These are phyloP conservation scores for Ophiosphaerella korrae DNA, from an alignment of 2,329 filamentous ascomycete species.

Conservation along the genomic window DNA sequence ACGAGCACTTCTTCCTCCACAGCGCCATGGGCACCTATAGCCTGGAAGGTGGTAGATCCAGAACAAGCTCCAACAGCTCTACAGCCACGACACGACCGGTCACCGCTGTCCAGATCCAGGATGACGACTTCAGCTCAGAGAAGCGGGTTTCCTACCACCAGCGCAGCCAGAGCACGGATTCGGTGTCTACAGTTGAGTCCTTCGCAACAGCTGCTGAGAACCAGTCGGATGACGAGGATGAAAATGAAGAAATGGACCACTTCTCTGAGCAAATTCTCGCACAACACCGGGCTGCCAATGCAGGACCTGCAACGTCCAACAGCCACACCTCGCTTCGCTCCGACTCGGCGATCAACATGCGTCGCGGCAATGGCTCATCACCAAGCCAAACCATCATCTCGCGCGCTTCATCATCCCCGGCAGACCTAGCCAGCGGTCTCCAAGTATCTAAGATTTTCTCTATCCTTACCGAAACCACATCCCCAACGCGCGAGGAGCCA, in stretches of 20 bases:
- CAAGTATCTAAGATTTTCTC: slow-evolving; percentile 50
- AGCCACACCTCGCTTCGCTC: slow-evolving; percentile 31
- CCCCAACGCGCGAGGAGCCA: slow-evolving; percentile 27
- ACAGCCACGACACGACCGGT: slow-evolving; percentile 56
- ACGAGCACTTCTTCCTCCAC: slow-evolving; percentile 93
- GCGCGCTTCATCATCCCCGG: slow-evolving; percentile 36
- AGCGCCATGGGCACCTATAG: slow-evolving; percentile 84
- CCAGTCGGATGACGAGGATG: slow-evolving; percentile 41
- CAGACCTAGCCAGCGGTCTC: slow-evolving; percentile 38
- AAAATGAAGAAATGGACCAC: slow-evolving; percentile 51
- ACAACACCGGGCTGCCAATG: slow-evolving; percentile 19
- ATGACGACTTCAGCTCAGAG: slow-evolving; percentile 17
- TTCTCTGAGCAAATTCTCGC: slow-evolving; percentile 42
- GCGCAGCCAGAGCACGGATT: slow-evolving; percentile 63
- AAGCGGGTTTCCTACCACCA: slow-evolving; percentile 47
- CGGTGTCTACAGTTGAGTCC: slow-evolving; percentile 64
- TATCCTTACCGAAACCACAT: slow-evolving; percentile 46
- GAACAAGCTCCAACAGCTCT: slow-evolving; percentile 59
- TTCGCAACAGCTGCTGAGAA: slow-evolving; percentile 69
- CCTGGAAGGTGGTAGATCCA: slow-evolving; percentile 59
- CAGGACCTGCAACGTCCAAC: slow-evolving; percentile 20
- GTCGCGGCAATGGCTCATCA: slow-evolving; percentile 29
- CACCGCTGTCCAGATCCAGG: slow-evolving; percentile 32
- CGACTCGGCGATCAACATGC: slow-evolving; percentile 42
- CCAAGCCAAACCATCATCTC: slow-evolving; percentile 36